These are phyloP conservation scores for Mucor saturninus DNA, from an alignment of 371 early-diverging fungal genomes.

Conservation along the genomic window DNA sequence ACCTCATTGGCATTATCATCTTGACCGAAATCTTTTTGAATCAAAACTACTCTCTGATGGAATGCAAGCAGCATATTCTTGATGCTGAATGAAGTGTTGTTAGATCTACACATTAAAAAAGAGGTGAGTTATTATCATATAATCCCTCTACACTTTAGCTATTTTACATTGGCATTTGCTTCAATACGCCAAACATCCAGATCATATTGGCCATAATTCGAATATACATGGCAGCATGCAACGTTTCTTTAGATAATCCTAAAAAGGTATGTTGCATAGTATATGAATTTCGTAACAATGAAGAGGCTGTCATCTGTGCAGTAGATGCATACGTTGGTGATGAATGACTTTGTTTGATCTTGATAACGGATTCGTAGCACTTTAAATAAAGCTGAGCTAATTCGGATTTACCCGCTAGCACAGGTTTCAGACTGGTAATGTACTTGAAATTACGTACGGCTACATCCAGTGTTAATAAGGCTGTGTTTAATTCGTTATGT, in stretches of 20 bases:
- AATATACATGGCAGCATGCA: constrained; percentile 52
- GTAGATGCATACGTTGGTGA: constrained; percentile 48
- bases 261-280: constrained; percentile 73
- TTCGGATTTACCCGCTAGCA: constrained; percentile 47
- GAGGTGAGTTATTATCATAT: not conserved
- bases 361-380: constrained; percentile 49
- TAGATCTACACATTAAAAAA: constrained; percentile 12
- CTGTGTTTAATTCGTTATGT: constrained; percentile 25
- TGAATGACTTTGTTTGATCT: constrained; percentile 50
- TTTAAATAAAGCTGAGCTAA: constrained; percentile 57
- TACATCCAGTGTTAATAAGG: constrained; percentile 30
- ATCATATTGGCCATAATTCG: constrained; percentile 56
- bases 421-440: constrained; percentile 47
- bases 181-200: constrained; percentile 61
- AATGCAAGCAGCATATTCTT: constrained; percentile 43
- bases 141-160: too few relatives aligned
- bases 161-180: constrained; percentile 47
- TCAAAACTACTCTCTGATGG: constrained; percentile 35
- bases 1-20: constrained; percentile 5
- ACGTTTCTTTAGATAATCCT: constrained; percentile 50
- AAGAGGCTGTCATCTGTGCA: constrained; percentile 48
- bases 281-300: constrained; percentile 53
- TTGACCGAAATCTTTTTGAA: constrained; percentile 18
- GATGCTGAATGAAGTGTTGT: constrained; percentile 26
- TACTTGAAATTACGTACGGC: constrained; percentile 50